phyloP scores from a whole-genome alignment of 2,329 filamentous ascomycete genomes.

The Xylariaceae sp. region DNA sequence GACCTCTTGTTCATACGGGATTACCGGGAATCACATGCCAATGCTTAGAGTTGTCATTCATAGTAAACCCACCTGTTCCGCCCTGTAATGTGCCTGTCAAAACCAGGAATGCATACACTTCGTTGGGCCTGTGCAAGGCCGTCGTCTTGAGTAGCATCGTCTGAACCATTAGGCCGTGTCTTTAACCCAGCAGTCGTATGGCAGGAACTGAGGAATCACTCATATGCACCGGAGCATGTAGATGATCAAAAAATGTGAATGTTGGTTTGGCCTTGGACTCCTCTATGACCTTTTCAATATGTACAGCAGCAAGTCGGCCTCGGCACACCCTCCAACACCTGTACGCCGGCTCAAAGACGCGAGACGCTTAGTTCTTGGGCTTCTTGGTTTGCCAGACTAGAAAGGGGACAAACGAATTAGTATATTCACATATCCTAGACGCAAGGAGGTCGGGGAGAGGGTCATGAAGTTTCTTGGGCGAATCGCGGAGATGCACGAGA shows the following conservation, averaged over 20 bases:
- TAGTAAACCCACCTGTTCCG: no score
- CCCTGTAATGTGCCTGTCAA: no score
- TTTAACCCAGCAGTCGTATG: background rate
- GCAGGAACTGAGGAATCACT: background rate
- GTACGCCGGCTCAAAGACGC: constrained; percentile 2
- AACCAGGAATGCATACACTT: background rate
- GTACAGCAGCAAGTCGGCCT: constrained; percentile 20
- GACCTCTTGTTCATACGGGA: no score
- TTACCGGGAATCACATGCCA: no score
- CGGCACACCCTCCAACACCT: background rate
- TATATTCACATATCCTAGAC: background rate
- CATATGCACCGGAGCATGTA: background rate
- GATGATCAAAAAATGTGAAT: constrained; percentile 19
- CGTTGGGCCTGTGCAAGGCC: background rate
- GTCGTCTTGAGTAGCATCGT: background rate
- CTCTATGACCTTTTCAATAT: constrained; percentile 28
- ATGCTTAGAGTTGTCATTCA: no score
- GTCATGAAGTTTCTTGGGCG: background rate
- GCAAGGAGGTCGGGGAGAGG: background rate
- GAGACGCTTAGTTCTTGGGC: constrained; percentile 37
- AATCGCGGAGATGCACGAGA: background rate
- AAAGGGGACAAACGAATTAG: constrained; percentile 6
- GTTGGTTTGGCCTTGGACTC: constrained; percentile 11
- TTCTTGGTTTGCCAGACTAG: constrained; percentile 49
- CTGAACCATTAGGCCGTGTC: background rate